A percentile compares a stretch with the other conserved stretches of the same genome.
phyloP scores from a whole-genome alignment of 2,329 filamentous ascomycete genomes.

The Phialophora tarda region DNA sequence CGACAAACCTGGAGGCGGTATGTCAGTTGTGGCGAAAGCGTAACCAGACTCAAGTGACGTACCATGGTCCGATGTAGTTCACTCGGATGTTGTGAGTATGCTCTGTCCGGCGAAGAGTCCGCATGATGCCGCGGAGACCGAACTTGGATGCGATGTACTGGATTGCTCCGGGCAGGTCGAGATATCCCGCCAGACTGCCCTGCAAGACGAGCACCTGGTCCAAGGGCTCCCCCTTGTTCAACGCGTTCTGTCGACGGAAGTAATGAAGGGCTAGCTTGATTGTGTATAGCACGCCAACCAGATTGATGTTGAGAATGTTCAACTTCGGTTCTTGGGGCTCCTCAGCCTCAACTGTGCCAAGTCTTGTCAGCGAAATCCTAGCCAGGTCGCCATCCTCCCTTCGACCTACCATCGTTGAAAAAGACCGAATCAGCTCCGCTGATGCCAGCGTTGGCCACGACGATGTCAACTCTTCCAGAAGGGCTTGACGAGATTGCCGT shows the following conservation, averaged over 20 bases:
- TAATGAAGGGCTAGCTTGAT: conserved; percentile 43
- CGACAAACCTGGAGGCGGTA: conserved; percentile 42
- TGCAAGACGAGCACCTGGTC: conserved; percentile 44
- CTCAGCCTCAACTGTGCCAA: conserved; percentile 39
- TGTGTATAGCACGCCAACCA: conserved; percentile 36
- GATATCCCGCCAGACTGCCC: conserved; percentile 45
- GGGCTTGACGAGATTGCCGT: conserved; percentile 60
- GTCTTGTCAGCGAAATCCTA: conserved; percentile 3
- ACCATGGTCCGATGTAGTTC: conserved; percentile 49
- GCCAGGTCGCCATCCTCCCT: neutral
- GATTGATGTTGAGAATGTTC: conserved; percentile 42
- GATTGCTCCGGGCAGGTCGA: conserved; percentile 44
- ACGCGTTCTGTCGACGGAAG: conserved; percentile 42
- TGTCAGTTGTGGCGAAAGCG: neutral
- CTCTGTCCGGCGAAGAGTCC: conserved; percentile 43
- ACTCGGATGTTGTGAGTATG: conserved; percentile 49
- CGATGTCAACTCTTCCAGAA: conserved; percentile 64
- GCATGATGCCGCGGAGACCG: conserved; percentile 49
- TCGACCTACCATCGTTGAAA: conserved; percentile 33
- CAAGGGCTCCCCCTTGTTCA: conserved; percentile 38
- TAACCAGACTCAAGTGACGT: conserved; percentile 23
- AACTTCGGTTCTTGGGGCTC: conserved; percentile 44
- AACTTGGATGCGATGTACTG: conserved; percentile 49
- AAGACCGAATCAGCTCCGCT: conserved; percentile 48
- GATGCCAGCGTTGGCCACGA: conserved; percentile 72